Evolutionary conservation across 176 grass and related monocot genomes (phyloP), one percentile per base, ranked within the genome.

Genomic region (Triticum timopheevii): DNA sequence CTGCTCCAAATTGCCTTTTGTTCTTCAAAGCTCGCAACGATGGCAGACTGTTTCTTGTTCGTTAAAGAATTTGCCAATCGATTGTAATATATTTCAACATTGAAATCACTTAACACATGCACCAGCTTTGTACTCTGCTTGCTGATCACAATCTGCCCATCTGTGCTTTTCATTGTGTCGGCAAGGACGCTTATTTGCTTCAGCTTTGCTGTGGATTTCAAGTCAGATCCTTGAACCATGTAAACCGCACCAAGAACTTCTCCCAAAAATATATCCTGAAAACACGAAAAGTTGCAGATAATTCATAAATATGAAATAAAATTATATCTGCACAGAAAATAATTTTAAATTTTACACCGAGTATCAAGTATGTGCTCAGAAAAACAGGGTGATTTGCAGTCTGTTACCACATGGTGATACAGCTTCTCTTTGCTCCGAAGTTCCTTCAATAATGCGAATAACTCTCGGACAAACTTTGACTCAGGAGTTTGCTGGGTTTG

Each of bases 331-430:
- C 24, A 31, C 0, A 31, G 8, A 9, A 22, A 34, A 54, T 10
- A 76, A 10, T 50, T 76, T 47, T 1, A 54, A 47, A 71, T 11
- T 61, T 47, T 49, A 23, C 6, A 67, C 1, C 5, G 11, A 23
- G 19, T 79, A 76, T 42, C 0, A 10, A 64, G 13, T 31, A 17
- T 65, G 8, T 8, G 68, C 13, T 15, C 3, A 34, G n/a, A 28
- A 65, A 64, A 78, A 47, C 1, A 38, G 40, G 23, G 63, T 6
- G 8, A 64, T 72, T 56, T 73, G 27, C 35, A 47, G n/a, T 58
- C 13, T 58, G 11, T 85, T 93, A 98, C 97, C 93, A 96, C 74
- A 75, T 96, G 97, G 16, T 80, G 73, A 83, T 98, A 98, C 31
- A 86, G 10, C 77, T 80, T 86, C 20, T 91, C 44, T 85, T 87